phyloP scores from a whole-genome alignment of 345 rosid species.

The Euphorbia pulcherrima region DNA sequence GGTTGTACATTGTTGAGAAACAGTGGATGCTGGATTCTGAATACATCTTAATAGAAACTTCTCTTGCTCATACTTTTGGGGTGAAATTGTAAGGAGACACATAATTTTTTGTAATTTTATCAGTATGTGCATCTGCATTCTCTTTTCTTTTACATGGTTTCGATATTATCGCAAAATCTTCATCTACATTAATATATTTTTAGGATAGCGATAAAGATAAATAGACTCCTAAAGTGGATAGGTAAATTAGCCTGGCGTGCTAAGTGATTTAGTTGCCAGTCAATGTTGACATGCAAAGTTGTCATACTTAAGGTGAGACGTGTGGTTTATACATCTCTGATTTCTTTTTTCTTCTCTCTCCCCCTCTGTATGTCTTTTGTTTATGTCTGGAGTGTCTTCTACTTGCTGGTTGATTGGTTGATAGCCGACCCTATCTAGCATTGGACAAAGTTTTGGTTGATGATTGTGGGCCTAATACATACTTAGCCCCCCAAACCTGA shows the following conservation, averaged over 20 bases:
- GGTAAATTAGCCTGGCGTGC: not conserved
- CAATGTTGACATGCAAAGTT: not conserved
- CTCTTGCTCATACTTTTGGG: not conserved
- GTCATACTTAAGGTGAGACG: not conserved
- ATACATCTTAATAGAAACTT: not conserved
- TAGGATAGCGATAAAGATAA: not conserved
- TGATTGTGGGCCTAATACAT: too few relatives aligned
- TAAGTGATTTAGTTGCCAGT: not conserved
- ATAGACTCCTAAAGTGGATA: not conserved
- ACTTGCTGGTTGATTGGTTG: not conserved
- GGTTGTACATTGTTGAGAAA: not conserved
- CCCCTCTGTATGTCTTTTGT: not conserved
- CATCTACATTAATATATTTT: not conserved
- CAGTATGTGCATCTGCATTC: not conserved
- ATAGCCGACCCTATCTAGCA: too few relatives aligned
- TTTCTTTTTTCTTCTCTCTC: too few relatives aligned
- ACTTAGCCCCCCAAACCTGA: too few relatives aligned
- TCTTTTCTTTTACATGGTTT: not conserved
- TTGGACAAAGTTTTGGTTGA: too few relatives aligned
- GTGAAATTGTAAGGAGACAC: not conserved
- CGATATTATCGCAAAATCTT: not conserved
- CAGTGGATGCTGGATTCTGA: not conserved
- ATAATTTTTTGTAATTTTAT: not conserved
- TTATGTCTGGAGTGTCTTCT: not conserved
- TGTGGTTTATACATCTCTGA: not conserved